phyloP scores from a whole-genome alignment of 805 yeast genomes.

The Jamesozyma spencerorum region DNA sequence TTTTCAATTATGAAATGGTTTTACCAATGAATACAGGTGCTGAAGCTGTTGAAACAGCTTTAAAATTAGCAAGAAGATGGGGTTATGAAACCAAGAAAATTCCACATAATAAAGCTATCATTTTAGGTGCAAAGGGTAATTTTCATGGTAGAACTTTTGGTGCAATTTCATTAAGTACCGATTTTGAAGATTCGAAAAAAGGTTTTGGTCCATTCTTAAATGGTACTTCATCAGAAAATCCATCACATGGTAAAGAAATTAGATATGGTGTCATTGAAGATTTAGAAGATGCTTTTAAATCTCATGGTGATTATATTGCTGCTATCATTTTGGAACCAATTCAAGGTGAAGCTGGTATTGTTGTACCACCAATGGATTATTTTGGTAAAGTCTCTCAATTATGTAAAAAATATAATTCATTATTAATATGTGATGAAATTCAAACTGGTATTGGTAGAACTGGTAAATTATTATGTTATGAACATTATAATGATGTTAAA shows the following conservation, averaged over 20 bases:
- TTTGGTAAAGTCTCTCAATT: constrained; percentile 60
- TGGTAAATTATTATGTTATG: constrained; percentile 85
- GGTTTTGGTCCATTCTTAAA: constrained; percentile 83
- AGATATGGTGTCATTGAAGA: constrained; percentile 85
- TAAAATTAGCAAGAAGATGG: constrained; percentile 95
- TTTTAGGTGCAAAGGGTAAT: constrained; percentile 78
- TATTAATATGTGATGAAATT: constrained; percentile 91
- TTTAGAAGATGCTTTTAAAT: constrained; percentile 68
- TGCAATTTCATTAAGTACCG: constrained; percentile 91
- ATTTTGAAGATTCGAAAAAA: constrained; percentile 73
- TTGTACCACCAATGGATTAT: constrained; percentile 82
- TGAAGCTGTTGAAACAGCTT: constrained; percentile 93
- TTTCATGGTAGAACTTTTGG: constrained; percentile 97
- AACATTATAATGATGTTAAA: constrained; percentile 63
- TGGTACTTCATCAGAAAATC: constrained; percentile 77
- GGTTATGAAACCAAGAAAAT: constrained; percentile 85
- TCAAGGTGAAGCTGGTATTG: constrained; percentile 98
- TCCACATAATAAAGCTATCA: constrained; percentile 73
- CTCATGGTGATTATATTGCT: constrained; percentile 82
- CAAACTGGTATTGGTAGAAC: constrained; percentile 98
- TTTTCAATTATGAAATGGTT: constrained; percentile 82
- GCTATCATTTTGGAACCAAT: constrained; percentile 91
- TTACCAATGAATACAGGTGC: constrained; percentile 99
- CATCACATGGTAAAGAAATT: constrained; percentile 45
- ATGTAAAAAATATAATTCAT: constrained; percentile 74